A percentile compares a stretch with the other conserved stretches of the same genome.
These are phyloP conservation scores for Leptographium lundbergii DNA, from an alignment of 2,329 filamentous ascomycete species.

Conservation along the genomic window DNA sequence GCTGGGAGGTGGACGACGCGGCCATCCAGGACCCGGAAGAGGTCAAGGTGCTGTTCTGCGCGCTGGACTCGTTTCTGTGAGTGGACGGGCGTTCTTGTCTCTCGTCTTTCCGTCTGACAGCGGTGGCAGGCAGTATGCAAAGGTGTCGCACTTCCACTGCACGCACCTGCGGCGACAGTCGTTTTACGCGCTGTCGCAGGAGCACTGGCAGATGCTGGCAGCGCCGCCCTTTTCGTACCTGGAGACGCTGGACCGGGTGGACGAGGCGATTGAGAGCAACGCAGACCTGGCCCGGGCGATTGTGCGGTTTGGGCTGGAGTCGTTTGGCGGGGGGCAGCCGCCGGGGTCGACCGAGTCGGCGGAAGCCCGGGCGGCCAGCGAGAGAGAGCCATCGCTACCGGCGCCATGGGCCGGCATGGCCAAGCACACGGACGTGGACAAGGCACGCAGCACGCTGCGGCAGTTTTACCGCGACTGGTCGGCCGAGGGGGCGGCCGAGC, in stretches of 20 bases:
- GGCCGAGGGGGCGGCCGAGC: conserved; percentile 58
- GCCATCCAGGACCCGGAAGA: conserved; percentile 57
- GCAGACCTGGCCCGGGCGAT: conserved; percentile 73
- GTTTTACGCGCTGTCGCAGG: conserved; percentile 79
- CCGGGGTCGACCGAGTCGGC: conserved; percentile 9
- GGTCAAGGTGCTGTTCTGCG: conserved; percentile 62
- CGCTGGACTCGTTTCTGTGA: conserved; percentile 83
- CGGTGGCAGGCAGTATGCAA: conserved; percentile 63
- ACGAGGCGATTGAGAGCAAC: conserved; percentile 81
- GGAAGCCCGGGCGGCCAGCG: conserved; percentile 5
- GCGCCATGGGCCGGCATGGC: conserved; percentile 56
- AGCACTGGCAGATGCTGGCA: conserved; percentile 74
- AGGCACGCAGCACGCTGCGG: conserved; percentile 80
- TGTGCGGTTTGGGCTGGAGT: conserved; percentile 51
- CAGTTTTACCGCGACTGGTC: conserved; percentile 97
- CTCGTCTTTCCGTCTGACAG: not conserved
- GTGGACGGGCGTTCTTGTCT: conserved; percentile 15
- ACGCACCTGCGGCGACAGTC: conserved; percentile 84
- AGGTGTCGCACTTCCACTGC: conserved; percentile 74
- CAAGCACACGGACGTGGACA: conserved; percentile 67
- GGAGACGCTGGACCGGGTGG: conserved; percentile 63
- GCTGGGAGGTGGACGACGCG: conserved; percentile 8
- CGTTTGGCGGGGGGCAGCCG: conserved; percentile 42
- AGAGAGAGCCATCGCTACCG: conserved; percentile 34
- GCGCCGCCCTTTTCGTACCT: conserved; percentile 72